phyloP scores from a whole-genome alignment of 2,329 filamentous ascomycete genomes.

The Emmonsiellopsis sp. region DNA sequence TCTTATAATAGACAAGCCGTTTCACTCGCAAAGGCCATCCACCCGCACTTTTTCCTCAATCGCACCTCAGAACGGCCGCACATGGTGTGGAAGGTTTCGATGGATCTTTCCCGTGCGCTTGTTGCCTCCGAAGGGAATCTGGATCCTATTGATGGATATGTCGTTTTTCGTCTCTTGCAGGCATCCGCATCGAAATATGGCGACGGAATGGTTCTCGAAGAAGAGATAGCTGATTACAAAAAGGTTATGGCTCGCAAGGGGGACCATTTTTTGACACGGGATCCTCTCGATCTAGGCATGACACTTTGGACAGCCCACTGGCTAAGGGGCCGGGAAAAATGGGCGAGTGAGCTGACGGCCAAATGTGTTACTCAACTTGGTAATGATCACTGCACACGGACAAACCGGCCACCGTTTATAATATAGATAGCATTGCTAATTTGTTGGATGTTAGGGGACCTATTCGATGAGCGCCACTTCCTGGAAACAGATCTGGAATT shows the following conservation, averaged over 20 bases:
- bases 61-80: constrained; percentile 22
- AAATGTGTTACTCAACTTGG: constrained; percentile 29
- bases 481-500: constrained; percentile 24
- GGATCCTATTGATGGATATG: constrained; percentile 47
- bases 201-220: constrained; percentile 27
- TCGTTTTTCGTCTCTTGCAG: constrained; percentile 42
- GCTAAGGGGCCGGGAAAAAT: constrained; percentile 36
- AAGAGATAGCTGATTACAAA: constrained; percentile 46
- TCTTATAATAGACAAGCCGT: constrained; percentile 44
- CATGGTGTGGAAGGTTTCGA: constrained; percentile 50
- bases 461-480: constrained; percentile 27
- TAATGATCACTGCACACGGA: constrained; percentile 13
- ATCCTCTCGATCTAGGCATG: constrained; percentile 51
- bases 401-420: not conserved
- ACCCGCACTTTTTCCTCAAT: constrained; percentile 42
- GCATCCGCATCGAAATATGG: constrained; percentile 25
- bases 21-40: constrained; percentile 43
- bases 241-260: constrained; percentile 39
- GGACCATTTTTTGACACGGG: constrained; percentile 36
- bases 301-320: constrained; percentile 49
- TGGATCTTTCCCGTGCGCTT: constrained; percentile 38
- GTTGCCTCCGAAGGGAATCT: constrained; percentile 46
- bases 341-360: constrained; percentile 34
- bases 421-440: not conserved
- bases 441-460: constrained; percentile 18